Base-by-base conservation (phyloP, 2,329 filamentous ascomycete species). In the Fusarium circinatum region DNA sequence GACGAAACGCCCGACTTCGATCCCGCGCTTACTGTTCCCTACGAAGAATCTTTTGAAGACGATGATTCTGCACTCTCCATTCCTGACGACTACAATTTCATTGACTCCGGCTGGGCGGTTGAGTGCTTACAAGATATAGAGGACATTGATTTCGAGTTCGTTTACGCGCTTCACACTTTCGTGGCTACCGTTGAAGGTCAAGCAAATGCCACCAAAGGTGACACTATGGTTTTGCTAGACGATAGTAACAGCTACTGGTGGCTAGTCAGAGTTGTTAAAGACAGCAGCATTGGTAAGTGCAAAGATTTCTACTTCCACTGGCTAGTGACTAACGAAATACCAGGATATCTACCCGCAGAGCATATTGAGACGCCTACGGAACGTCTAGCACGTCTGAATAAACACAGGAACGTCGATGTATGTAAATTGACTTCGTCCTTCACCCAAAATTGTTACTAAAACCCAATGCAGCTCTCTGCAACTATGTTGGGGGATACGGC, bases 191-290 rank as follows among this genome's bases (percentile, higher is more conserved):
- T 99, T 55, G 96, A 99, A 84, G 96, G 96, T 34, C 96, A 99
- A 84, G 96, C 96, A 71, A 99, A 98, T 86, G 96, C 96, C 67
- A 97, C 94, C 39, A 99, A 99, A 84, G 96, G 96, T 58, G 96
- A 99, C 80, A 98, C 96, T 20, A 99, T 99, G 96, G 96, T 98
- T 61, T 87, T 99, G 73, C 89, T 99, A 28, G 96, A 99, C 80
- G 96, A 99, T 79, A 98, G 95, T 85, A 99, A 99, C 85, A 98
- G 95, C 84, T 99, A 99, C 83, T 99, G 96, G 96, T 99, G 96
- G 96, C 89, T 99, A 70, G 96, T 99, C 20, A 90, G 96, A 74
- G 94, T 99, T 51, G 95, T 98, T 60, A 98, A 98, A 83, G 96
- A 99, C 83, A 97, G 94, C 82, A 98, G 95, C 81, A 99, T 99